Percentiles rank a stretch among this genome's conserved stretches.
Conservation (phyloP, 225 moss, liverwort and hornwort species). For the Antitrichia curtipendula region DNA sequence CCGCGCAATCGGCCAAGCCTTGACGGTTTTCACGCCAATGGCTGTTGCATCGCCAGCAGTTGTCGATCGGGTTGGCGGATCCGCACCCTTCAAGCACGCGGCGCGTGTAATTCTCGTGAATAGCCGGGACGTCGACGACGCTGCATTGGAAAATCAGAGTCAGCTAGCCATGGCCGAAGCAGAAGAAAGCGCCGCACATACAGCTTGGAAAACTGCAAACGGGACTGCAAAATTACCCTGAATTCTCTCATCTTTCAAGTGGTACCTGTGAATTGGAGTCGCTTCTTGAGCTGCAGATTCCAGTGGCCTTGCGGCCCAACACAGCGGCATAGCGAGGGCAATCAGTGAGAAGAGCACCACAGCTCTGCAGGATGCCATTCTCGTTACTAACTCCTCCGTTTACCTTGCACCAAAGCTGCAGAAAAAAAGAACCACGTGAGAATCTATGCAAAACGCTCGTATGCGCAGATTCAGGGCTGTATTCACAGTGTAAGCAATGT, state of each 20-base stretch:
- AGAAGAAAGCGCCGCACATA: not conserved
- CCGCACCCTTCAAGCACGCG: conserved; percentile 23
- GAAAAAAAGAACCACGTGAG: not conserved
- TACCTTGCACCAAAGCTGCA: not conserved
- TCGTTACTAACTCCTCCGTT: not conserved
- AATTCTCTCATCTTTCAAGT: not conserved
- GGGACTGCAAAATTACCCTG: not conserved
- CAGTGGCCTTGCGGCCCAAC: conserved; percentile 8
- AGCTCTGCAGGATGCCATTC: not conserved
- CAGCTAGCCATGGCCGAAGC: not conserved
- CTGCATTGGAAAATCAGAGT: not conserved
- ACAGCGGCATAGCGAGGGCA: not conserved
- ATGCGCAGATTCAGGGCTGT: not conserved
- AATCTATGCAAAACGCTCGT: not conserved
- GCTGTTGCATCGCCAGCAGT: conserved; percentile 37
- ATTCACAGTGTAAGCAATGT: not conserved
- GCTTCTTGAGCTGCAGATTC: not conserved
- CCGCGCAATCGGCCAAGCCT: conserved; percentile 18
- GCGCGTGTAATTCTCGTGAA: conserved; percentile 18
- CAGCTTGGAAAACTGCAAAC: not conserved
- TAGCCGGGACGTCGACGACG: not conserved
- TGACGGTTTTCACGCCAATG: conserved; percentile 17
- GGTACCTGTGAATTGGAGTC: not conserved
- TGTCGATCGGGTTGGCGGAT: conserved; percentile 39
- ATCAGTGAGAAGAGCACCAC: conserved; percentile 2